Conservation (phyloP, 1,284 basidiomycete species). For the Omphalotus olearius region DNA sequence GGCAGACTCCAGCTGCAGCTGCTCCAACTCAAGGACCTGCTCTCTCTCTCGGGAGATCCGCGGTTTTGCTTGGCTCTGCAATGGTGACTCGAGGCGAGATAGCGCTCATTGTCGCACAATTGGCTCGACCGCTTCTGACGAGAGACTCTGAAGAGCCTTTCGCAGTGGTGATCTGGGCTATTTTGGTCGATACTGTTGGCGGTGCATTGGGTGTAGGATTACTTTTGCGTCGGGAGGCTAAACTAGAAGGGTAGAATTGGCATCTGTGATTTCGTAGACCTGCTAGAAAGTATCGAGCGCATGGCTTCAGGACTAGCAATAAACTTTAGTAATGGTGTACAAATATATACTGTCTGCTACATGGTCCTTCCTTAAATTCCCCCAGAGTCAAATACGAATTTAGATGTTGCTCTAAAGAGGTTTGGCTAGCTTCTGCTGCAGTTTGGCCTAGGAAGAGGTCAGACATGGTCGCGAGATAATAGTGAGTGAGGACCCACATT, state of each 20-base stretch:
- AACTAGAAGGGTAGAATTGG: too few species aligned
- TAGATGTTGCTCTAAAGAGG: background rate
- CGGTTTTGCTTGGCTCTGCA: slow-evolving; percentile 29
- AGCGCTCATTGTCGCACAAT: slow-evolving; percentile 35
- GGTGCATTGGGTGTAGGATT: slow-evolving; percentile 31
- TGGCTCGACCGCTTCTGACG: slow-evolving; percentile 28
- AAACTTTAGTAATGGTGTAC: too few species aligned
- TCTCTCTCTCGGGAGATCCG: slow-evolving; percentile 17
- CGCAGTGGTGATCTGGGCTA: slow-evolving; percentile 38
- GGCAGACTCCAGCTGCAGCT: background rate
- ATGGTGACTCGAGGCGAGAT: slow-evolving; percentile 39
- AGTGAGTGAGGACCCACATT: slow-evolving; percentile 50
- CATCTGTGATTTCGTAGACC: too few species aligned
- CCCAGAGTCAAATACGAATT: too few species aligned
- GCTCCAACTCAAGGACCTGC: background rate
- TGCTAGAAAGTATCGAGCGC: too few species aligned
- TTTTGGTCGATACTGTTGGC: slow-evolving; percentile 31
- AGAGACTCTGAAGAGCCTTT: slow-evolving; percentile 24
- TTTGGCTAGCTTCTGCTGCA: slow-evolving; percentile 46
- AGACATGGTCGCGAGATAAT: slow-evolving; percentile 6
- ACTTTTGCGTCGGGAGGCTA: slow-evolving; percentile 17
- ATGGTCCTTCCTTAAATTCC: too few species aligned
- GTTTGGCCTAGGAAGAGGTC: slow-evolving; percentile 38
- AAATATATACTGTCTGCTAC: too few species aligned
- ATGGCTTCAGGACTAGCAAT: too few species aligned